Conservation (phyloP, 1,284 basidiomycete genomes). For the Hymenochaete sp. region DNA sequence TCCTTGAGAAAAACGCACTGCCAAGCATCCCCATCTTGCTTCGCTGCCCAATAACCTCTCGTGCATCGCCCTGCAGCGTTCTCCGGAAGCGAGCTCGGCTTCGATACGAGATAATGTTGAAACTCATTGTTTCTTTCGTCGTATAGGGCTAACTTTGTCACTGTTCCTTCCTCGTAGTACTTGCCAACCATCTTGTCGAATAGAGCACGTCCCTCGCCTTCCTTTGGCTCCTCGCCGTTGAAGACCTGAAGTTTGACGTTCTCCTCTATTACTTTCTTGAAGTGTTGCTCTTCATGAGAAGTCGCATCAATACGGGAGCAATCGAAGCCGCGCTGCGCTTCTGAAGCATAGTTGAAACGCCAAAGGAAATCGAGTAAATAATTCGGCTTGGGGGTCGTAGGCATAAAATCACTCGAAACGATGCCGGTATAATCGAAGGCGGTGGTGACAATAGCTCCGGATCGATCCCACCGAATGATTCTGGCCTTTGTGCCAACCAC, state of each 20-base stretch:
- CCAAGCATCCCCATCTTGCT: constrained; percentile 6
- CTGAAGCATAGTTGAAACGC: neutral
- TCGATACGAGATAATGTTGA: constrained; percentile 3
- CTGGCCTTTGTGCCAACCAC: neutral
- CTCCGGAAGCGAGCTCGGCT: neutral
- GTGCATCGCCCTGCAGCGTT: neutral
- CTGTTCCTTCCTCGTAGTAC: neutral
- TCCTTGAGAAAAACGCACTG: constrained; percentile 25
- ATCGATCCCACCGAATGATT: constrained; percentile 3
- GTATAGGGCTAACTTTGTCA: neutral
- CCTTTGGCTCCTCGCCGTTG: too few species aligned
- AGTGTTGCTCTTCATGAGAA: neutral
- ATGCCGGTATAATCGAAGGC: neutral
- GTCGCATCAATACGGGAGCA: neutral
- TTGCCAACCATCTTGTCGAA: neutral
- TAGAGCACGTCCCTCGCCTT: too few species aligned
- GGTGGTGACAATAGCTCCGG: constrained; percentile 2
- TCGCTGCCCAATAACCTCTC: neutral
- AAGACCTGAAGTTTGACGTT: neutral
- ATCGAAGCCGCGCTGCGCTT: neutral
- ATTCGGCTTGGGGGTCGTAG: too few species aligned
- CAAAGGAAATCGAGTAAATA: neutral
- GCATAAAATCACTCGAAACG: too few species aligned
- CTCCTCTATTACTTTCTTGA: neutral
- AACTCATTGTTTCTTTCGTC: neutral